These are phyloP conservation scores for Bidens hawaiensis DNA, from an alignment of 140 eudicot species.

Conservation along the genomic window DNA sequence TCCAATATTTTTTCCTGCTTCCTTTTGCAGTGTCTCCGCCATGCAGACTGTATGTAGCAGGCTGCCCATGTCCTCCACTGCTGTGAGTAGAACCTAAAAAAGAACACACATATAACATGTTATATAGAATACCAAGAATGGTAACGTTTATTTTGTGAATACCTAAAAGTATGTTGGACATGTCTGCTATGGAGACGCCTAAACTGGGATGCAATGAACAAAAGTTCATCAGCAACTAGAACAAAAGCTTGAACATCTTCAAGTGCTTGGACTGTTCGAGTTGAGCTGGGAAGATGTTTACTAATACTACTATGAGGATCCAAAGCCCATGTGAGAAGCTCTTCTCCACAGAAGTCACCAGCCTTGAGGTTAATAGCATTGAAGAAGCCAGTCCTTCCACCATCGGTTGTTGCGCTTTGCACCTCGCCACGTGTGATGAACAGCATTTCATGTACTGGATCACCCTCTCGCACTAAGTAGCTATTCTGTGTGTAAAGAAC, in stretches of 20 bases:
- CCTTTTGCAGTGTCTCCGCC: conserved; percentile 45
- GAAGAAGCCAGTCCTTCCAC: conserved; percentile 62
- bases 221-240: conserved; percentile 52
- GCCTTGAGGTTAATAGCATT: conserved; percentile 38
- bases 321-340: conserved; percentile 80
- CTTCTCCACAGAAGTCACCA: conserved; percentile 82
- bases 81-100: conserved; percentile 53
- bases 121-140: neutral
- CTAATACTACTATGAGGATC: conserved; percentile 37
- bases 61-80: conserved; percentile 89
- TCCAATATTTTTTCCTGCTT: conserved; percentile 28
- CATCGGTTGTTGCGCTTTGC: conserved; percentile 44
- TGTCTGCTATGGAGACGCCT: conserved; percentile 48
- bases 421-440: conserved; percentile 62
- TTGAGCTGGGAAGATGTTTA: conserved; percentile 45
- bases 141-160: conserved; percentile 1
- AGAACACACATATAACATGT: neutral
- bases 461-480: conserved; percentile 61
- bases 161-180: conserved; percentile 57
- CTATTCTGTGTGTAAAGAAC: conserved; percentile 54
- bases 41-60: conserved; percentile 53
- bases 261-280: conserved; percentile 47
- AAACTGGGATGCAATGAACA: conserved; percentile 59
- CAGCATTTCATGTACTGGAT: conserved; percentile 74
- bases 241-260: conserved; percentile 72